These are phyloP conservation scores for Acorus gramineus DNA, from an alignment of 106 monocot genomes.

Conservation along the genomic window DNA sequence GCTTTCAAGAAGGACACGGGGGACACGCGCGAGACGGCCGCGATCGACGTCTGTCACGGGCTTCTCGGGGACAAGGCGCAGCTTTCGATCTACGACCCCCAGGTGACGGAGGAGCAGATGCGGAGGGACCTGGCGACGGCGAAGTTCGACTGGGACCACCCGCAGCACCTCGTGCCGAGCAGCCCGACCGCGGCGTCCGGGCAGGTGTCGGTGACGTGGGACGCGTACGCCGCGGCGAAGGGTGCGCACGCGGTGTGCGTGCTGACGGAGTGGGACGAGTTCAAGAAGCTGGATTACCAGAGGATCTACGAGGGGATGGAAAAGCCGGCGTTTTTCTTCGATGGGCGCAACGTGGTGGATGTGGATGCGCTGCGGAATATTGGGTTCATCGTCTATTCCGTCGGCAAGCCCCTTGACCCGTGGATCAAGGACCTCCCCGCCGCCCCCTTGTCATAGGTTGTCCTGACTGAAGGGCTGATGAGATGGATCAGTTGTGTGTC, in stretches of 20 bases:
- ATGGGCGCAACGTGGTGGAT: constrained; percentile 24
- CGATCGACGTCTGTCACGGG: constrained; percentile 17
- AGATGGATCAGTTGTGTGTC: no score
- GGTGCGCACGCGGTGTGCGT: constrained; percentile 19
- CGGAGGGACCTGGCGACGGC: constrained; percentile 13
- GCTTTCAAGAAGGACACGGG: constrained; percentile 21
- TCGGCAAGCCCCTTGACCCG: constrained; percentile 24
- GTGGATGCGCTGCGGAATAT: constrained; percentile 21
- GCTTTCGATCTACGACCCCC: constrained; percentile 13
- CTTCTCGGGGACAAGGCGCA: constrained; percentile 13
- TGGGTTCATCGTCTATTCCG: constrained; percentile 26
- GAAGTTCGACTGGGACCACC: constrained; percentile 21
- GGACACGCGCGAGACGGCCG: constrained; percentile 14
- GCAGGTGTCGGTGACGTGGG: constrained; percentile 28
- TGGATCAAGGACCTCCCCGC: constrained; percentile 25
- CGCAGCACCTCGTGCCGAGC: constrained; percentile 13
- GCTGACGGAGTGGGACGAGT: constrained; percentile 37
- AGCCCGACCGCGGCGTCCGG: constrained; percentile 16
- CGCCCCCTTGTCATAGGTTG: constrained; percentile 2
- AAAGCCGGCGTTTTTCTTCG: constrained; percentile 33
- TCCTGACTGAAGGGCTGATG: background rate
- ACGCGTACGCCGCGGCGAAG: constrained; percentile 20
- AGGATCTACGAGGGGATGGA: constrained; percentile 26
- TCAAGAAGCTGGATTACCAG: constrained; percentile 23
- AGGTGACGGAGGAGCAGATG: constrained; percentile 18